Conservation (phyloP, 257 asterid genomes). For the Solanum tacnaense region DNA sequence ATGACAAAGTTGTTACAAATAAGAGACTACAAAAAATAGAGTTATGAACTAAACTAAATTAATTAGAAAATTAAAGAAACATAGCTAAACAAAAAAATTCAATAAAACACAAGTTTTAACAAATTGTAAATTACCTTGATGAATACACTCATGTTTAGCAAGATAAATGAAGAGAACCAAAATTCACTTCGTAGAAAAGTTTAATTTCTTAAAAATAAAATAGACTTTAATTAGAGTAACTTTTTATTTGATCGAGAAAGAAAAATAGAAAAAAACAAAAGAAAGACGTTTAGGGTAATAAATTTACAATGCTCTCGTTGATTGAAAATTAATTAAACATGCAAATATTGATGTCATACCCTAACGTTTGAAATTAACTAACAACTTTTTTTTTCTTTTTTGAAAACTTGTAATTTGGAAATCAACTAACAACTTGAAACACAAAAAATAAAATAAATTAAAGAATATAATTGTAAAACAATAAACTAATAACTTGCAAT, state of each 20-base stretch:
- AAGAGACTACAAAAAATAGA: not conserved
- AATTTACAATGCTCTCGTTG: not conserved
- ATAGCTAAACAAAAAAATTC: not conserved
- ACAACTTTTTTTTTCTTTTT: not conserved
- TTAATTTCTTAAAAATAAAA: no score
- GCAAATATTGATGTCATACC: not conserved
- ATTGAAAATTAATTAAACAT: not conserved
- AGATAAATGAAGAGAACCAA: not conserved
- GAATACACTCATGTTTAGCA: not conserved
- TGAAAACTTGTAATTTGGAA: not conserved
- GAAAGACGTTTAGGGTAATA: not conserved
- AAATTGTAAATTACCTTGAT: not conserved
- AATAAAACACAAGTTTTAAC: not conserved
- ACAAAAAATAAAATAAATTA: no score
- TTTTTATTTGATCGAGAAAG: not conserved
- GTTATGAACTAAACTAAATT: not conserved
- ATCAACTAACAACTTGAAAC: not conserved
- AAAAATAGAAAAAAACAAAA: not conserved
- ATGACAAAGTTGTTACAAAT: not conserved
- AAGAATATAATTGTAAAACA: not conserved
- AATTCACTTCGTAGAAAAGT: not conserved
- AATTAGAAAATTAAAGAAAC: not conserved
- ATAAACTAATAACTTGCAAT: not conserved
- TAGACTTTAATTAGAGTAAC: not conserved
- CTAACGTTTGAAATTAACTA: not conserved